phyloP scores from a whole-genome alignment of 768 basidiomycete genomes.

The Gymnopilus junonius region DNA sequence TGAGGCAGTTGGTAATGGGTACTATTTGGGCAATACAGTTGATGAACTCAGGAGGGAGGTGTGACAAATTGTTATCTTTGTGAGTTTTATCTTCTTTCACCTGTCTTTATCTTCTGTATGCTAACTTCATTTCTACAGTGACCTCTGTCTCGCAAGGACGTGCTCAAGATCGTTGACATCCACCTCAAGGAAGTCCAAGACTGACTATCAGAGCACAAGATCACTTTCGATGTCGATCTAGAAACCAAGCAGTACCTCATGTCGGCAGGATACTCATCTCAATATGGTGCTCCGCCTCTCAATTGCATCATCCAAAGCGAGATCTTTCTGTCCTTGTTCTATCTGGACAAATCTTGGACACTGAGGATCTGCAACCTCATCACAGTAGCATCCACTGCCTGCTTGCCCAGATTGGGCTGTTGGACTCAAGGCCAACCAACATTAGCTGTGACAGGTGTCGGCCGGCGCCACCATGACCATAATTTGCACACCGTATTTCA shows the following conservation, averaged over 20 bases:
- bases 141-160: constrained; percentile 73
- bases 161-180: constrained; percentile 87
- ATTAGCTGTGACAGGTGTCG: no score
- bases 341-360: no score
- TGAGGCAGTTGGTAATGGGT: constrained; percentile 70
- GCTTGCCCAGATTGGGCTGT: no score
- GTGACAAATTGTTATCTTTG: constrained; percentile 84
- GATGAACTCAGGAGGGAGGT: constrained; percentile 88
- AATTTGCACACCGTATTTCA: no score
- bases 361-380: no score
- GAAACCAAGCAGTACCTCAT: constrained; percentile 77
- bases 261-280: constrained; percentile 77
- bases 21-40: constrained; percentile 85
- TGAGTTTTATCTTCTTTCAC: constrained; percentile 31
- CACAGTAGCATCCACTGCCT: no score
- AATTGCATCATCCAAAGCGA: constrained; percentile 92
- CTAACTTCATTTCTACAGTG: constrained; percentile 50
- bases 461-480: no score
- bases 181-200: constrained; percentile 85
- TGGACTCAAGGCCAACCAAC: no score
- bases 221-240: constrained; percentile 75
- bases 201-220: constrained; percentile 79
- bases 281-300: constrained; percentile 94
- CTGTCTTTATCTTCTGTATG: not conserved
- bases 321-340: constrained; percentile 86